These are phyloP conservation scores for Trichosporon asahii DNA, from an alignment of 1,284 basidiomycete genomes.

Conservation along the genomic window DNA sequence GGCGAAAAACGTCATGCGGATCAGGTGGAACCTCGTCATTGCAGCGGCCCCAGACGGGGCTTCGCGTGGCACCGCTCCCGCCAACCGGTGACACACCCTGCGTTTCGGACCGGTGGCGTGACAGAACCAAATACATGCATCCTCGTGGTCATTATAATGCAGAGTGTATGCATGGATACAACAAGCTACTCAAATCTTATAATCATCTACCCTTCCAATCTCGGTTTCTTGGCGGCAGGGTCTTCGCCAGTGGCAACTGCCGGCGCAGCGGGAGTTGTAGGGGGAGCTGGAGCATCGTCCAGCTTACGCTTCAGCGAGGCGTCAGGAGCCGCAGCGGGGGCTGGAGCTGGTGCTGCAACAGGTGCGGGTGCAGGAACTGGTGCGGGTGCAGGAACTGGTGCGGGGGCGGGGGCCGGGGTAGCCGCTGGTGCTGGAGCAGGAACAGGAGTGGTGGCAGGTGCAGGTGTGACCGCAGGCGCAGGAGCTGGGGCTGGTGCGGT, in stretches of 20 bases:
- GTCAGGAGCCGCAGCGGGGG: not conserved
- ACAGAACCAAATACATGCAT: not conserved
- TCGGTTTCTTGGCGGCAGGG: slow-evolving; percentile 13
- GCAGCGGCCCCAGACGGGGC: not conserved
- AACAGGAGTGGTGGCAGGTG: not conserved
- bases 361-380: not conserved
- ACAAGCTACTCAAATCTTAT: slow-evolving; percentile 3
- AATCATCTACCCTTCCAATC: slow-evolving; percentile 6
- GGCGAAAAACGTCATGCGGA: slow-evolving; percentile 5
- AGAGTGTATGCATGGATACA: slow-evolving; percentile 6
- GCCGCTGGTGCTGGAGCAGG: not conserved
- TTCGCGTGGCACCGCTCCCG: not conserved
- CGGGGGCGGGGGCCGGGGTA: not conserved
- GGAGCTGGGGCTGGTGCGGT: slow-evolving; percentile 11
- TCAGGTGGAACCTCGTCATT: not conserved
- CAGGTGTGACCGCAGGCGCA: not conserved
- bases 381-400: not conserved
- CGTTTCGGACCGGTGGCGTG: not conserved
- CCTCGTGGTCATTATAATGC: not conserved
- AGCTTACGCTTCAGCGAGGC: slow-evolving; percentile 2
- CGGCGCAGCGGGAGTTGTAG: not conserved
- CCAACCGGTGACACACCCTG: not conserved
- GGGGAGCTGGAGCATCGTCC: not conserved
- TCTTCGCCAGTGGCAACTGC: not conserved
- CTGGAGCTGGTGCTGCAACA: not conserved